phyloP scores from a whole-genome alignment of 2,329 filamentous ascomycete genomes.

The Dendrostoma leiphaemia region DNA sequence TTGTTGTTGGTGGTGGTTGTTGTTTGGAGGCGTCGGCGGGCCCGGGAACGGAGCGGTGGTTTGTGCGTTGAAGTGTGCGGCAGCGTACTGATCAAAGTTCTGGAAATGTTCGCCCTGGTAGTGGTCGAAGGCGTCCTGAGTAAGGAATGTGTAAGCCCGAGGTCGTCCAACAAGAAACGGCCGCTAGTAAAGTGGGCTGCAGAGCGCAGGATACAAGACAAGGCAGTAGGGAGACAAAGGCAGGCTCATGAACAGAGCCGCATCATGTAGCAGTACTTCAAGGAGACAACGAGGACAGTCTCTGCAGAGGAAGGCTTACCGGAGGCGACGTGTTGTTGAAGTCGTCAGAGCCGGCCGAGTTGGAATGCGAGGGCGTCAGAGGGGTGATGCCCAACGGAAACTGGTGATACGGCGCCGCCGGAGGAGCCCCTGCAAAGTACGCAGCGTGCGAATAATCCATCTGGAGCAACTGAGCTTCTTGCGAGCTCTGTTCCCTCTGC shows the following conservation, averaged over 20 bases:
- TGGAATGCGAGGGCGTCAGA: constrained; percentile 54
- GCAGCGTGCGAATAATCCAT: constrained; percentile 54
- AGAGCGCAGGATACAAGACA: constrained; percentile 21
- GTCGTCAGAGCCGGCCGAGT: constrained; percentile 53
- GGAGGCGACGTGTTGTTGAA: constrained; percentile 54
- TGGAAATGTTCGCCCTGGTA: constrained; percentile 48
- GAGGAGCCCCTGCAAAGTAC: constrained; percentile 45
- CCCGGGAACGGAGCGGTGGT: constrained; percentile 36
- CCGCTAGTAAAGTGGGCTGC: constrained; percentile 25
- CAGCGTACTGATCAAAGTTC: constrained; percentile 43
- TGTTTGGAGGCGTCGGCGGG: constrained; percentile 52
- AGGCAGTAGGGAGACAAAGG: constrained; percentile 17
- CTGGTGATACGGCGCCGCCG: constrained; percentile 42
- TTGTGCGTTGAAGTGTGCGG: constrained; percentile 39
- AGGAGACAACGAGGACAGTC: background rate
- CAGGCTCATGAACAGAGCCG: constrained; percentile 1
- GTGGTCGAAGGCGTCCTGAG: constrained; percentile 50
- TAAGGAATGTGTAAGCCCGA: constrained; percentile 32
- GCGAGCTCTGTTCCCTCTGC: too few relatives aligned
- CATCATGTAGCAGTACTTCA: constrained; percentile 8
- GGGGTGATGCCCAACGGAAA: constrained; percentile 52
- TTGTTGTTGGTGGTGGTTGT: constrained; percentile 21
- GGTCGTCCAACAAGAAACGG: constrained; percentile 20
- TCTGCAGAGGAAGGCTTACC: constrained; percentile 38
- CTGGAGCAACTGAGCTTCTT: background rate